Evolutionary conservation across 179 eudicot species (phyloP), one percentile per base, ranked within the genome.

Genomic region (Silene vulgaris): DNA sequence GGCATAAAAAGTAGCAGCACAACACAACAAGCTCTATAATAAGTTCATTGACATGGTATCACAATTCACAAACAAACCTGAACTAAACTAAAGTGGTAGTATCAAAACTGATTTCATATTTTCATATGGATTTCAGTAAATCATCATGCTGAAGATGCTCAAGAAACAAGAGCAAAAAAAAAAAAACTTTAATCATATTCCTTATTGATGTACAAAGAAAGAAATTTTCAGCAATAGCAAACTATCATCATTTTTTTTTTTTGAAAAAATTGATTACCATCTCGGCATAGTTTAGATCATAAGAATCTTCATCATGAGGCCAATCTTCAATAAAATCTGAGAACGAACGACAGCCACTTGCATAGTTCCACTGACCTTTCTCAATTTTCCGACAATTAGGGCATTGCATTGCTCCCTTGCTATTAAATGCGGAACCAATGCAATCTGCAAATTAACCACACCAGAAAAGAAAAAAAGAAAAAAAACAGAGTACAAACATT

Each of bases 361-460:
- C 91, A 88, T 76, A 96, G 56, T 90, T 95, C 99, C 99, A 96
- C 71, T 90, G 97, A 50, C 99, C 99, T 81, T 96, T 90, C 88
- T 96, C 99, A 76, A 90, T 82, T 81, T 96, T 88, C 74, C 99
- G 90, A 78, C 99, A 96, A 81, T 96, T 96, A 64, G 99, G 99
- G 84, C 99, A 96, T 81, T 90, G 97, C 99, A 96, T 96, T 40
- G 84, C 87, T 78, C 99, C 99, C 84, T 91, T 96, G 35, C 80
- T 74, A 77, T 96, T 96, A 80, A 96, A 96, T 20, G 99, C 99
- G n/a, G 99, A 96, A 75, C 99, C 99, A 80, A 96, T 96, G 88
- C 99, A 96, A 88, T 96, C 99, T 96, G 93, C 65, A 67, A 23
- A n/a, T 23, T n/a, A 67, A 17, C 71, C 54, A 80, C 35, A 76